Evolutionary conservation across 257 asterid genomes (phyloP), one percentile per base, ranked within the genome.

Genomic region (Datura wrightii): DNA sequence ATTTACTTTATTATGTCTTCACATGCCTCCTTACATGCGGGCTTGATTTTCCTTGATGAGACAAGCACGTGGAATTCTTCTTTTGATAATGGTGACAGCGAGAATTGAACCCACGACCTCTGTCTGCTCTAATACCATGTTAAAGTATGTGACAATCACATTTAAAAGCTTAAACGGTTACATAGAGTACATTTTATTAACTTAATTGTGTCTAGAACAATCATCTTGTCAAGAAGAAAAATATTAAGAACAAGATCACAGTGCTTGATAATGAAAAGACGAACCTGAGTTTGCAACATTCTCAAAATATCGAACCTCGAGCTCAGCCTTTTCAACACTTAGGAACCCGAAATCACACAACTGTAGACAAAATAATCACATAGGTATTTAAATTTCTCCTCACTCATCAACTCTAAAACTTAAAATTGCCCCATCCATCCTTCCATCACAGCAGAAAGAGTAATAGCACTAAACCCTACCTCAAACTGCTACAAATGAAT

Each of bases 301-400:
- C 87, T 88, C 96, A 84, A 87, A 92, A 90, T 93, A 95, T 82
- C 85, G 86, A 86, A 92, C 85, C 3, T 94, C 97, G 54, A 92
- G 89, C 82, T 89, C 93, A 86, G 93, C 91, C 89, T 93, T 90
- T 87, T 96, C 93, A 89, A 89, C 86, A 85, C 92, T 85, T 86
- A 89, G 82, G 86, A 92, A 44, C 94, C 93, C 79, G 89, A 90
- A 88, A 95, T 89, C 87, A 90, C 97, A 84, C 93, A 92, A 85
- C 93, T 93, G 79, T 91, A 90, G 8, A 93, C 92, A 88, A 85
- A 92, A 89, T 93, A 92, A 85, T 90, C 88, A 83, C 89, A 91
- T 84, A 93, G 93, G 85, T 84, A 93, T 53, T 83, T 87, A 65
- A 86, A 84, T 87, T 79, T 91, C 80, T 90, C 92, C 69, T 87